phyloP scores from a whole-genome alignment of 768 basidiomycete species.

The Dentipellis fragilis region DNA sequence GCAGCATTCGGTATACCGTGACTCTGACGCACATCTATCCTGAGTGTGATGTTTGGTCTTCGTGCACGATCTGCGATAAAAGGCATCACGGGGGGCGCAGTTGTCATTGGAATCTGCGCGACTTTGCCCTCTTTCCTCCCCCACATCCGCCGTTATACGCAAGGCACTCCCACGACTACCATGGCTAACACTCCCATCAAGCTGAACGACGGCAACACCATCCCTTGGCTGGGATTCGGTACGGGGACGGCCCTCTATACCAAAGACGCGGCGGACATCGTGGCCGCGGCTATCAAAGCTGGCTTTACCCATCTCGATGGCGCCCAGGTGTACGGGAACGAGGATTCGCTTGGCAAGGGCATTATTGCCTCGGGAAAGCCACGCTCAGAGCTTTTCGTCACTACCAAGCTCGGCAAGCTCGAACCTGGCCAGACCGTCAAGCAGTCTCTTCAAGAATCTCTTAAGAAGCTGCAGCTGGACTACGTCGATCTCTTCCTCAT shows the following conservation, averaged over 20 bases:
- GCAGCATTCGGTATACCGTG: neutral
- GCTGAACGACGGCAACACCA: conserved; percentile 27
- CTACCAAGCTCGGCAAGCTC: conserved; percentile 27
- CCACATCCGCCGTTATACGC: neutral
- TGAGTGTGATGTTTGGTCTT: neutral
- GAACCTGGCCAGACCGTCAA: conserved; percentile 25
- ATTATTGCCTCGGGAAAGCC: conserved; percentile 24
- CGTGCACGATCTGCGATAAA: neutral
- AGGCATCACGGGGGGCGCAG: neutral
- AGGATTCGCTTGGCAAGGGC: conserved; percentile 26
- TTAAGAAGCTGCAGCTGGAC: conserved; percentile 30
- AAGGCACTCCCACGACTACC: neutral
- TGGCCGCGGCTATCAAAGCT: conserved; percentile 21
- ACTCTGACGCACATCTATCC: neutral
- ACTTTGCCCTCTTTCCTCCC: neutral
- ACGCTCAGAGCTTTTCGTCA: conserved; percentile 32
- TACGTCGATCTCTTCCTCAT: conserved; percentile 37
- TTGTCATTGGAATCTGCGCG: neutral
- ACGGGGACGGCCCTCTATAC: conserved; percentile 26
- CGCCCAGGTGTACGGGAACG: conserved; percentile 29
- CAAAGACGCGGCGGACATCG: conserved; percentile 19
- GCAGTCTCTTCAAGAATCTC: conserved; percentile 26
- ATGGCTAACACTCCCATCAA: conserved; percentile 17
- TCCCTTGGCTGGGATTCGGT: conserved; percentile 30
- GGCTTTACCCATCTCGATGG: conserved; percentile 31